Base-by-base conservation (phyloP, 176 grass and related monocot species). In the Microstegium vimineum region DNA sequence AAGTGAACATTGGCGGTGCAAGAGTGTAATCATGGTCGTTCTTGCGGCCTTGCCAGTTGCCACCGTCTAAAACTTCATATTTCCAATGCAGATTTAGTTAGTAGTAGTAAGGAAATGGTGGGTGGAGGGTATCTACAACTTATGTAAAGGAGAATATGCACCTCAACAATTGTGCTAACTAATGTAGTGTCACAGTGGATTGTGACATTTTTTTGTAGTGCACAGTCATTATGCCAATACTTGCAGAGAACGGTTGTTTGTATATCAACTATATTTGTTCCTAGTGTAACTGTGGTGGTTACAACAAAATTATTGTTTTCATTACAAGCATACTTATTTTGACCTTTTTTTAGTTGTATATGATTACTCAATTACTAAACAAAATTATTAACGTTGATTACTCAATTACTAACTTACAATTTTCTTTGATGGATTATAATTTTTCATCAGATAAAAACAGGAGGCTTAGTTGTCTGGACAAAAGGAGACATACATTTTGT, bases 401-500 rank as follows among this genome's bases (percentile, higher is more conserved):
- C 32, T 62, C 15, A 76, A 76, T n/a, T n/a, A n/a, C n/a, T 76
- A 71, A 28, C 17, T 61, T 82, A 38, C 45, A 3, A 66, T 72
- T 37, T 82, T 77, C 1, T 73, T 37, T 68, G 20, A 42, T 68
- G 37, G 56, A 6, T 70, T 27, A 75, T 26, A 12, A 49, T 27
- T 60, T 86, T 77, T 15, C 17, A n/a, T 42, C 80, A 98, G 96
- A 76, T 82, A 82, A 98, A 98, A 81, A 90, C 93, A 51, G 89
- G 87, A 78, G 93, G 96, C 28, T 79, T 98, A 65, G 96, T 95
- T 65, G 82, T 98, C 76, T 89, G 89, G 83, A 91, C 66, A 66
- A 93, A 79, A 84, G 77, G 80, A 85, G 89, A 93, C 80, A 81
- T 87, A 67, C 88, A 91, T 80, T 90, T 94, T 78, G 64, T 92